Base-by-base conservation (phyloP, 805 yeast genomes). In the Alloascoidea hylecoeti region DNA sequence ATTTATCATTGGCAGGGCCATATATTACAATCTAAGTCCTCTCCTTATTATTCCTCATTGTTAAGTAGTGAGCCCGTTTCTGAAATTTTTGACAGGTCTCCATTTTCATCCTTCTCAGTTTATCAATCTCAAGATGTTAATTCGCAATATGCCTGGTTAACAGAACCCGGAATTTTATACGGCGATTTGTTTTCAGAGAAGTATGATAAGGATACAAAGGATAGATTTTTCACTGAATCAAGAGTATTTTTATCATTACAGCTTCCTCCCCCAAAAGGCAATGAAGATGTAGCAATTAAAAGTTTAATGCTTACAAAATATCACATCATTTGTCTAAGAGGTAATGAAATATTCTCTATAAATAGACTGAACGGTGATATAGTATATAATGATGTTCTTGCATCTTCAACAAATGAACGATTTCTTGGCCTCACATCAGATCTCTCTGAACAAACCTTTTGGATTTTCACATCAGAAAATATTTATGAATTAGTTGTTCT, bases 401-500 rank as follows among this genome's bases (percentile, higher is more conserved):
- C 57, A 33, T 47, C 41, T 38, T 49, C 12, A 30, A 46, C 49
- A 16, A 52, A 52, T 3, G 51, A 64, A 35, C 47, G 52, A 17
- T 50, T 68, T 35, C 40, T 64, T 4, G 78, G 78, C 0, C 50
- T 74, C 3, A 49, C 66, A 2, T 61, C 64, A 1, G 94, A 81
- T 47, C 55, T 56, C 38, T 42, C 54, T 3, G 56, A 56, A 34
- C 50, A 63, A 1, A 82, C 97, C 0, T 81, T 63, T 47, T 92
- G 98, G 98, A 55, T 81, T 3, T 83, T 63, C 47, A 72, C 92
- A 0, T 55, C 60, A 9, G 50, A 57, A 3, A 64, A 64, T 36
- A 72, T 92, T 5, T 81, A 68, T 50, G 98, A 92, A 52, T 56
- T 92, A 4, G 65, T 78, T 5, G 61, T 83, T 9, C 67, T 67